Conservation (phyloP, 148 eudicot genomes). For the Camellia japonica region DNA sequence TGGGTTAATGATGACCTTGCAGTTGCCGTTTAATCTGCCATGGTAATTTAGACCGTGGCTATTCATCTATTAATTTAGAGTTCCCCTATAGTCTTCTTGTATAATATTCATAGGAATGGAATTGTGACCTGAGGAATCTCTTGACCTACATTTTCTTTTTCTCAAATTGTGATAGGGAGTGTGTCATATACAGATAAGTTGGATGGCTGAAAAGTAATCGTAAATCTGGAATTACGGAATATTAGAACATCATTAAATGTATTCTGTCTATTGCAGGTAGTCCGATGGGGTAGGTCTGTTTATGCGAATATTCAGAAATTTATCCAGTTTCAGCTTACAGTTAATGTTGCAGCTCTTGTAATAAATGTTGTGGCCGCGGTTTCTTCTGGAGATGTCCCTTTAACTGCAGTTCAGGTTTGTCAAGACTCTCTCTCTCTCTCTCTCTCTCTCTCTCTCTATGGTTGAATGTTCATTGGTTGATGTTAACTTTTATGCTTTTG, state of each 20-base stretch:
- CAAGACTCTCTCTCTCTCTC: neutral
- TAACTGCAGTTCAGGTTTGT: conserved; percentile 86
- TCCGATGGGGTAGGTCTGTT: conserved; percentile 98
- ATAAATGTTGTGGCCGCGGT: conserved; percentile 91
- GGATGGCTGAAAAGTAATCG: neutral
- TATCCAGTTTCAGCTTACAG: conserved; percentile 92
- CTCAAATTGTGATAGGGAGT: no score
- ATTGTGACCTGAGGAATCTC: neutral
- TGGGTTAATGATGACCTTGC: neutral
- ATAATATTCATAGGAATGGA: neutral
- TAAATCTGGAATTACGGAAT: neutral
- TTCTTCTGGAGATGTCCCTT: conserved; percentile 82
- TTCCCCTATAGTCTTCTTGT: no score
- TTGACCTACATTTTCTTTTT: neutral
- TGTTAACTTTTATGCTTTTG: neutral
- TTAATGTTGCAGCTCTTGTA: conserved; percentile 90
- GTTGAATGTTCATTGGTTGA: neutral
- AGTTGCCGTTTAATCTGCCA: neutral
- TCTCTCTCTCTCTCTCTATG: conserved; percentile 1
- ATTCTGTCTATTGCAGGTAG: conserved; percentile 59
- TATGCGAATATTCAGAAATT: conserved; percentile 95
- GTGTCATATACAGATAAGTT: no score
- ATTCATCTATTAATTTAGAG: neutral
- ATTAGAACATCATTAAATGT: no score
- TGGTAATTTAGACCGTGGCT: neutral